phyloP scores from a whole-genome alignment of 495 filamentous ascomycete species.

The Penicillium steckii region DNA sequence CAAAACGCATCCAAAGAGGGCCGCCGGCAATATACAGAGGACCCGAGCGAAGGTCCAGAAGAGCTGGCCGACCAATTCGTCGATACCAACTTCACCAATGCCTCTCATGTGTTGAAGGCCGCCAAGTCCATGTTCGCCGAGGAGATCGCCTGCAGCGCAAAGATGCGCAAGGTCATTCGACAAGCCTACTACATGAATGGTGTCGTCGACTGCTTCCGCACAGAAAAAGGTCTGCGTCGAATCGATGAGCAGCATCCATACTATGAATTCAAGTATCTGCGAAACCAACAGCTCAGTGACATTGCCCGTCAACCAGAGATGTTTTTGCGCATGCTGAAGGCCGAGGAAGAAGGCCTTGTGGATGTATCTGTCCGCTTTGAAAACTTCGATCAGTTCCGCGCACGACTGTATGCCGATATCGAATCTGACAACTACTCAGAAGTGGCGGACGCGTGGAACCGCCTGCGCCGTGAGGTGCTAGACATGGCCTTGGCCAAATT shows the following conservation, averaged over 20 bases:
- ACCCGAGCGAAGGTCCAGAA: constrained; percentile 70
- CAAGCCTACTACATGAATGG: constrained; percentile 78
- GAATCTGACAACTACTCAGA: constrained; percentile 93
- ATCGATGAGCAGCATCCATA: constrained; percentile 96
- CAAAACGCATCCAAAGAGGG: constrained; percentile 78
- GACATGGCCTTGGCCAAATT: constrained; percentile 79
- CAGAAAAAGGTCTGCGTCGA: constrained; percentile 88
- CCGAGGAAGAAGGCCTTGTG: constrained; percentile 87
- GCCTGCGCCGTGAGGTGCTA: constrained; percentile 76
- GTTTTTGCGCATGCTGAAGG: constrained; percentile 93
- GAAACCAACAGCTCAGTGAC: constrained; percentile 77
- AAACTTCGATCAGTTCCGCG: constrained; percentile 68
- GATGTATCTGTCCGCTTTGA: constrained; percentile 78
- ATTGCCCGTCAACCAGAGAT: constrained; percentile 81
- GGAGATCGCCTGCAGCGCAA: constrained; percentile 82
- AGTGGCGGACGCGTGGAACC: constrained; percentile 93
- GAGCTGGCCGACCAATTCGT: constrained; percentile 78
- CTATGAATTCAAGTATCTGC: constrained; percentile 96
- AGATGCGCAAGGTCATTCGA: constrained; percentile 85
- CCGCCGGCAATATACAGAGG: constrained; percentile 77
- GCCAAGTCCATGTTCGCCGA: constrained; percentile 88
- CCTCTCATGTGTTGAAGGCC: constrained; percentile 69
- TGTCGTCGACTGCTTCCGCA: constrained; percentile 80
- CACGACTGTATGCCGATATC: constrained; percentile 75
- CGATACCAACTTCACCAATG: constrained; percentile 73